Percentiles rank a stretch among this genome's conserved stretches.
These are phyloP conservation scores for Chlamydomonas reinhardtii DNA, from an alignment of 163 green algal genomes.

Conservation along the genomic window DNA sequence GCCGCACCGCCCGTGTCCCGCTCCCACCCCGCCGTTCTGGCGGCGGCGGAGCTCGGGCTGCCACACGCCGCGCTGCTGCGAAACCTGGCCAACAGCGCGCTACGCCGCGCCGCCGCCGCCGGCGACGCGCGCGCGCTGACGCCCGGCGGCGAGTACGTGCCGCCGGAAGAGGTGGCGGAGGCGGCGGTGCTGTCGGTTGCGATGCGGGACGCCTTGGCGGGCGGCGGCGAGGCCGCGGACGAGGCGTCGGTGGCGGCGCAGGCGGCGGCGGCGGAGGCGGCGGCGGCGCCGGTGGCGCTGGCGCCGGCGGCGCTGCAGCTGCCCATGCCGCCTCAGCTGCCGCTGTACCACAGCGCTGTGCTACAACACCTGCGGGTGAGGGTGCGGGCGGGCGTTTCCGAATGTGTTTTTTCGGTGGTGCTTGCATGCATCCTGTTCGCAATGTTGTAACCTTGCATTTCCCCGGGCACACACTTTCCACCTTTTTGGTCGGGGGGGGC, in stretches of 20 bases:
- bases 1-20: conserved; percentile 14
- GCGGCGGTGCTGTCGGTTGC: neutral
- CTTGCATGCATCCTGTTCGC: no score
- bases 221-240: neutral
- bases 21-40: neutral
- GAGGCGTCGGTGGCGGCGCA: neutral
- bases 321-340: conserved; percentile 38
- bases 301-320: conserved; percentile 27
- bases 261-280: neutral
- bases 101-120: conserved; percentile 24
- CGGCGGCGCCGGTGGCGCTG: neutral
- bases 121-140: conserved; percentile 16
- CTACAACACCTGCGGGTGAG: conserved; percentile 42
- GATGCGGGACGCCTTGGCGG: neutral
- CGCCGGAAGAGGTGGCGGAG: neutral
- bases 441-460: no score
- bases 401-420: no score
- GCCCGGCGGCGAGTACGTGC: conserved; percentile 1
- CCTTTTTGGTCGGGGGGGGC: no score
- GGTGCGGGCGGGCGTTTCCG: no score
- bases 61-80: conserved; percentile 48
- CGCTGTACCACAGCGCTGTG: conserved; percentile 24
- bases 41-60: conserved; percentile 53
- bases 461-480: no score
- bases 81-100: conserved; percentile 58